phyloP scores from a whole-genome alignment of 1,139 yeast species.

The Saccharomyces hybrid region DNA sequence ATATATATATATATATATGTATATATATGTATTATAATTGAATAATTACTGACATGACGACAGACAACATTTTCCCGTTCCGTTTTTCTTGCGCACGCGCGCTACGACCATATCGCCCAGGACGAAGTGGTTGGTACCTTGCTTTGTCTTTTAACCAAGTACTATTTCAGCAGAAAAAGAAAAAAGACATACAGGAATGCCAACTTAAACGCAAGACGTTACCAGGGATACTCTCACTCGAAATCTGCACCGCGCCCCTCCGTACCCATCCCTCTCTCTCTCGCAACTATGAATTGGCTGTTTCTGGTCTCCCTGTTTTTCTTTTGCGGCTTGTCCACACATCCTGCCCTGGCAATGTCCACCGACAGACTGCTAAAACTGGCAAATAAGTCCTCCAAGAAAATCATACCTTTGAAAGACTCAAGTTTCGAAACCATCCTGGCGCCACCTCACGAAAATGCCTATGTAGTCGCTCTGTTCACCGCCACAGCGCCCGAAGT shows the following conservation, averaged over 20 bases:
- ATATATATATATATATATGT: too few species aligned
- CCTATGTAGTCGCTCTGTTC: constrained; percentile 58
- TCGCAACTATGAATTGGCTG: too few species aligned
- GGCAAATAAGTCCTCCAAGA: constrained; percentile 22
- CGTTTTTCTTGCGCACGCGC: neutral
- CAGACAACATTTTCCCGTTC: neutral
- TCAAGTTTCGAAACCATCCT: constrained; percentile 51
- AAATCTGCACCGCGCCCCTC: too few species aligned
- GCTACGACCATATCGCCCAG: neutral
- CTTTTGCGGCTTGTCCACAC: neutral
- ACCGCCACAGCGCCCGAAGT: constrained; percentile 69
- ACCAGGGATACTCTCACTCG: too few species aligned
- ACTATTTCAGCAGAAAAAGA: too few species aligned
- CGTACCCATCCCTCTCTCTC: too few species aligned
- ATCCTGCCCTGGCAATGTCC: constrained; percentile 15
- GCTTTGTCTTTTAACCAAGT: neutral
- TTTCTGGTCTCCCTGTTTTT: constrained; percentile 1
- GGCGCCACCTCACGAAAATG: constrained; percentile 53
- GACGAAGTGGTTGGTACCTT: neutral
- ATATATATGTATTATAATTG: too few species aligned
- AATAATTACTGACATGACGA: neutral
- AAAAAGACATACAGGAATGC: too few species aligned
- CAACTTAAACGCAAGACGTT: too few species aligned
- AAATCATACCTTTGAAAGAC: constrained; percentile 50
- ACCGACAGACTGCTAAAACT: constrained; percentile 21